Conservation (phyloP, 306 rosid species). For the Casuarina equisetifolia region DNA sequence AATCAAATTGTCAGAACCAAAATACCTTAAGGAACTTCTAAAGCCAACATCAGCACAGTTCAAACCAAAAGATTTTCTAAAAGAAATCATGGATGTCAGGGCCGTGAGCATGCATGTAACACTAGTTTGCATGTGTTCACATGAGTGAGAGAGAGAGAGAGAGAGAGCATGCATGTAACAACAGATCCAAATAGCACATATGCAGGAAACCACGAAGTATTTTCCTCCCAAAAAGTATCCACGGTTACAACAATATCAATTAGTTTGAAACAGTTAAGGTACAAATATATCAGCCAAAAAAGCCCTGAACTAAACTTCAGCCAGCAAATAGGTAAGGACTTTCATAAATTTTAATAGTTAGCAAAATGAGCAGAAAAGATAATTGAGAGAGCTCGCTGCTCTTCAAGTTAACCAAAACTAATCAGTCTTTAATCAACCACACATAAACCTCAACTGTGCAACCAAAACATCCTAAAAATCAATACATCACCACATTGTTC, state of each 20-base stretch:
- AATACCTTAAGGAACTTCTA: constrained; percentile 11
- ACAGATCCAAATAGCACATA: neutral
- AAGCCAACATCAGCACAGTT: constrained; percentile 19
- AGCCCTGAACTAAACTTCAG: neutral
- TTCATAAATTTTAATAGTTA: neutral
- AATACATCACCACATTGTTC: neutral
- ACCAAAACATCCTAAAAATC: neutral
- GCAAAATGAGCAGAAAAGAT: neutral
- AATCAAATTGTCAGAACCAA: constrained; percentile 19
- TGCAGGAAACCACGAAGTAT: neutral
- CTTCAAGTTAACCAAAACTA: neutral
- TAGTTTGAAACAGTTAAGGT: neutral
- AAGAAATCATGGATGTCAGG: neutral
- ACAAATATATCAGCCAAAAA: neutral
- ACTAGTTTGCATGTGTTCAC: neutral
- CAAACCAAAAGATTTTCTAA: neutral
- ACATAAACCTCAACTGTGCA: neutral
- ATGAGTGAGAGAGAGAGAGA: neutral
- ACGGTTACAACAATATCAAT: neutral
- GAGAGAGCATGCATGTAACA: neutral
- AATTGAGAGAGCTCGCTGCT: neutral
- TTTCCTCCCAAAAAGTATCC: neutral
- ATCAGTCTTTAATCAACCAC: neutral
- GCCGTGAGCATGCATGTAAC: neutral
- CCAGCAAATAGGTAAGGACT: neutral